phyloP scores from a whole-genome alignment of 371 early-diverging fungal species.

The Furculomyces boomerangus region DNA sequence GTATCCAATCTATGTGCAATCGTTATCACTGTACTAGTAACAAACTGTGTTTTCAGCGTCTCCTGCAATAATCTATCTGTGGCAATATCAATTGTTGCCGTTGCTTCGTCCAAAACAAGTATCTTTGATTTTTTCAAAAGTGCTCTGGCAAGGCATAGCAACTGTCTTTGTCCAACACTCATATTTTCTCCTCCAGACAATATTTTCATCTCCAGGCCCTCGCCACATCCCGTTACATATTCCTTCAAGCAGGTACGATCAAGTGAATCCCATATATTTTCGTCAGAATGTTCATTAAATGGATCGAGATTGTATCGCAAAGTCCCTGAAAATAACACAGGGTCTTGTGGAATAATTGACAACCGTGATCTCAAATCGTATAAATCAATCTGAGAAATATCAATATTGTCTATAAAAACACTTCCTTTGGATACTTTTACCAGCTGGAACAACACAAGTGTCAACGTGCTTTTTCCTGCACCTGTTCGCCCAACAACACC shows the following conservation, averaged over 20 bases:
- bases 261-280: constrained; percentile 53
- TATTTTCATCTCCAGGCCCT: constrained; percentile 36
- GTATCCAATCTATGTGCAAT: constrained; percentile 72
- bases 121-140: constrained; percentile 48
- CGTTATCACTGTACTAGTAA: constrained; percentile 47
- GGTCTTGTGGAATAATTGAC: constrained; percentile 67
- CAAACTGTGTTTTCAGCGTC: constrained; percentile 40
- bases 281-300: constrained; percentile 35
- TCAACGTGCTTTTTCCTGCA: constrained; percentile 60
- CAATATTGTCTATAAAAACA: constrained; percentile 57
- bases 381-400: constrained; percentile 52
- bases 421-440: constrained; percentile 48
- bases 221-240: constrained; percentile 15
- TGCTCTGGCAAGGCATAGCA: constrained; percentile 73
- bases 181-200: constrained; percentile 58
- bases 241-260: background rate
- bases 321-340: constrained; percentile 44
- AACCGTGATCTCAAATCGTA: constrained; percentile 47
- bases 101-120: constrained; percentile 79
- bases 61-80: constrained; percentile 40
- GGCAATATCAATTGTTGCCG: constrained; percentile 62
- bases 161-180: constrained; percentile 75
- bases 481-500: constrained; percentile 65
- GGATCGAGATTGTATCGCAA: constrained; percentile 53
- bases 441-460: constrained; percentile 55